phyloP scores from a whole-genome alignment of 179 eudicot species.

The Camellia oleifera region DNA sequence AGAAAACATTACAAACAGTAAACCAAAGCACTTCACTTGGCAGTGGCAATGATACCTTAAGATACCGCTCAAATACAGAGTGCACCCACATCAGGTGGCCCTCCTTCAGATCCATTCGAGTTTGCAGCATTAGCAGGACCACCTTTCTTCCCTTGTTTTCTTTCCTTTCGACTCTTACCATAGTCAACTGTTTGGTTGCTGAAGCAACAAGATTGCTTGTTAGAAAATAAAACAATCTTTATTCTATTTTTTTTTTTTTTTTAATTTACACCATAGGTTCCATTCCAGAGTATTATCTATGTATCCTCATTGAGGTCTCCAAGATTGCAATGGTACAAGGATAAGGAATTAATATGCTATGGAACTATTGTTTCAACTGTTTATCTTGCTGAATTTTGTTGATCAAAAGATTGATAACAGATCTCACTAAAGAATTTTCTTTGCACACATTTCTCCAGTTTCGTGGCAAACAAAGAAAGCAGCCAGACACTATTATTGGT shows the following conservation, averaged over 20 bases:
- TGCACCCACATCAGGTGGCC: conserved; percentile 65
- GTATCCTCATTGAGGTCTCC: background rate
- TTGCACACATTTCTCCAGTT: background rate
- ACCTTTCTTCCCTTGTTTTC: conserved; percentile 56
- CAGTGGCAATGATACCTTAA: conserved; percentile 22
- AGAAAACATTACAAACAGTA: background rate
- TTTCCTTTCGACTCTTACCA: conserved; percentile 49
- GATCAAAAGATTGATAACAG: background rate
- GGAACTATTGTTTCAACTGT: background rate
- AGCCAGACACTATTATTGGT: background rate
- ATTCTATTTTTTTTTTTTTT: too few species aligned
- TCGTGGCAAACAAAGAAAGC: background rate
- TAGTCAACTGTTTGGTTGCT: conserved; percentile 43
- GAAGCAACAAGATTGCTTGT: conserved; percentile 16
- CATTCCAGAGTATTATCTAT: too few species aligned
- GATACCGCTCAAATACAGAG: conserved; percentile 55
- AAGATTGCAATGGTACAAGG: background rate
- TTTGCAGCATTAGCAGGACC: conserved; percentile 22
- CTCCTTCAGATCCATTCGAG: conserved; percentile 34
- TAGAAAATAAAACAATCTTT: background rate
- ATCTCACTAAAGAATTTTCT: background rate
- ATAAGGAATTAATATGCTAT: background rate
- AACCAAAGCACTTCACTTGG: background rate
- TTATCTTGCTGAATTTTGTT: background rate
- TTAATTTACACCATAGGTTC: too few species aligned